phyloP scores from a whole-genome alignment of 768 basidiomycete species.

The Mycena belliarum region DNA sequence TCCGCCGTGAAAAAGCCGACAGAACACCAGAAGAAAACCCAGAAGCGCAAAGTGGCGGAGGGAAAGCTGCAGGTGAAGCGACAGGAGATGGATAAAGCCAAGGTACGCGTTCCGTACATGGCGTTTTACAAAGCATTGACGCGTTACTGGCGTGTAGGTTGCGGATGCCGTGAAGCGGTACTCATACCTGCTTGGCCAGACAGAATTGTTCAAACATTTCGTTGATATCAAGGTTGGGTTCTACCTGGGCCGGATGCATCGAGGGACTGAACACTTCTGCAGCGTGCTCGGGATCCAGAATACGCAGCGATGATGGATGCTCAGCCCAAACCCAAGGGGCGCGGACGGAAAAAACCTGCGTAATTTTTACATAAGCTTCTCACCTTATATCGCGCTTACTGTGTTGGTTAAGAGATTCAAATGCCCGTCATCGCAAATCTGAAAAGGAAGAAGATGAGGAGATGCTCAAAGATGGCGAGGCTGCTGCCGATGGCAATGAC shows the following conservation, averaged over 20 bases:
- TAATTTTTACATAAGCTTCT: constrained; percentile 30
- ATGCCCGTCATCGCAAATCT: constrained; percentile 85
- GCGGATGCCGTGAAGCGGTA: constrained; percentile 95
- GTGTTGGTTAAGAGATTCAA: constrained; percentile 58
- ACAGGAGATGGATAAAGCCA: constrained; percentile 86
- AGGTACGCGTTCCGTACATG: constrained; percentile 43
- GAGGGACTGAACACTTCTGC: constrained; percentile 6
- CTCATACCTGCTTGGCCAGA: constrained; percentile 96
- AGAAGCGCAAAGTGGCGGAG: constrained; percentile 67
- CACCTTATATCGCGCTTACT: not conserved
- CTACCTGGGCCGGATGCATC: not conserved
- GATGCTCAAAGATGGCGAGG: constrained; percentile 82
- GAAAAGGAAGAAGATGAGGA: constrained; percentile 99
- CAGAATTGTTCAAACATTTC: constrained; percentile 97
- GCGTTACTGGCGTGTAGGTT: constrained; percentile 47
- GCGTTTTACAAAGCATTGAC: constrained; percentile 15
- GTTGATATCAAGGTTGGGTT: constrained; percentile 86
- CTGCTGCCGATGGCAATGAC: constrained; percentile 78
- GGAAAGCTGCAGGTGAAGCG: constrained; percentile 68
- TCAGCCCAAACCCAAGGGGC: constrained; percentile 82
- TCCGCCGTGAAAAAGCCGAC: constrained; percentile 36
- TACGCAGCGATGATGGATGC: constrained; percentile 89
- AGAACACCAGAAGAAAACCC: constrained; percentile 39
- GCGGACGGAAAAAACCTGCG: constrained; percentile 82
- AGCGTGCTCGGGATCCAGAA: constrained; percentile 90